Evolutionary conservation across 2,329 filamentous ascomycete genomes (phyloP), one percentile per base, ranked within the genome.

Genomic region (Paecilomyces fulvus): DNA sequence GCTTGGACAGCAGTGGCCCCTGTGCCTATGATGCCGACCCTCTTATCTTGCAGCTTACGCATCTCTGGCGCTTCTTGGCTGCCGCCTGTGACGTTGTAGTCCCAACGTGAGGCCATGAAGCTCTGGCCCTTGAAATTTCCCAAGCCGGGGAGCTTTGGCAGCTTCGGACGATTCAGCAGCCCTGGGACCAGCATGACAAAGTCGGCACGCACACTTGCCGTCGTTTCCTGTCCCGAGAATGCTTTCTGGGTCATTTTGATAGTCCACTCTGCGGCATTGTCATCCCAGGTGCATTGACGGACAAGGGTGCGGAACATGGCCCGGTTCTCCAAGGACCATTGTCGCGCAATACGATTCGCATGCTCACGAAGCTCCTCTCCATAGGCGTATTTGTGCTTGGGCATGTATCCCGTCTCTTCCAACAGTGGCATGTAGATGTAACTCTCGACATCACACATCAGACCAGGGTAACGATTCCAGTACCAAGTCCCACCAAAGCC

Each of bases 361-460:
- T 84, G 75, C 33, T 71, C 65, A 0, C 76, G 73, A 17, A 84
- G 57, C 60, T 82, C 79, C 2, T 66, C 60, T 0, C 75, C 78
- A 9, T 68, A 68, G 0, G 75, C 68, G 59, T 80, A 81, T 48
- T 75, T 74, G 49, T 80, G 72, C 14, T 72, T 78, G 0, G 83
- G 84, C 65, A 84, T 77, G 62, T 83, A 84, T 0, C 78, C 78
- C 1, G 75, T 83, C 66, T 85, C 82, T 58, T 86, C 83, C 1
- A 86, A 73, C 11, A 84, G 67, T 3, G 83, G 82, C 68, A 85
- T 67, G 62, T 86, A 86, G n/a, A 77, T 73, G 61, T 81, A 84
- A 53, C 76, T 75, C 66, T 87, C 83, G 2, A 83, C 70, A 61
- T 87, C 83, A 63, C 83, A 86, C 59, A 67, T 69, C 3, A 77